phyloP scores from a whole-genome alignment of 345 rosid species.

The Capsella bursapastoris region DNA sequence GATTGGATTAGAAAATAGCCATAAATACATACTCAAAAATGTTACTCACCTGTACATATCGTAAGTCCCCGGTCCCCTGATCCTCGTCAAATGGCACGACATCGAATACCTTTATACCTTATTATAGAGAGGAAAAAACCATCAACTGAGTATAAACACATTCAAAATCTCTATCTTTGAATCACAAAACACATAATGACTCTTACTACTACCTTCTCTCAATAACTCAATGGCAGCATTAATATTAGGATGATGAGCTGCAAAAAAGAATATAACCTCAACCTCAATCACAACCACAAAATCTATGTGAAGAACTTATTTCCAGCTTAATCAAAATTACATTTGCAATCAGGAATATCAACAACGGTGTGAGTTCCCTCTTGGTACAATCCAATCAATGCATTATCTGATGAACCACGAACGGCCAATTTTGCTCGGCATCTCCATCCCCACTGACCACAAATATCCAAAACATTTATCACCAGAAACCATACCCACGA shows the following conservation, averaged over 20 bases:
- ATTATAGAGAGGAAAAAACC: background rate
- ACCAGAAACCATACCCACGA: conserved; percentile 3
- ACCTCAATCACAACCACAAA: background rate
- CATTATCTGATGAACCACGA: conserved; percentile 72
- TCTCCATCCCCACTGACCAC: conserved; percentile 85
- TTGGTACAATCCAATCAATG: conserved; percentile 83
- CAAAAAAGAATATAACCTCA: conserved; percentile 8
- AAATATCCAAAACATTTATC: background rate
- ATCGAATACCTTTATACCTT: conserved; percentile 72
- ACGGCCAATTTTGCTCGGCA: conserved; percentile 91
- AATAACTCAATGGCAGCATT: conserved; percentile 82
- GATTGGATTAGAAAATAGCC: background rate
- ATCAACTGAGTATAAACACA: conserved; percentile 9
- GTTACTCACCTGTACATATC: conserved; percentile 82
- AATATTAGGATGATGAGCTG: conserved; percentile 94
- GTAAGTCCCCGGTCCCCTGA: conserved; percentile 76
- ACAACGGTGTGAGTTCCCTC: conserved; percentile 87
- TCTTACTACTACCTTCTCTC: conserved; percentile 64
- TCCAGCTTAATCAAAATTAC: conserved; percentile 41
- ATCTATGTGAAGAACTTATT: background rate
- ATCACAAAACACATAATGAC: conserved; percentile 1
- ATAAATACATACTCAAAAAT: conserved; percentile 20
- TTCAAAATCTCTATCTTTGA: background rate
- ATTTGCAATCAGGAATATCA: conserved; percentile 86
- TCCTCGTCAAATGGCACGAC: conserved; percentile 85